Conservation (phyloP, 108 stramenopile genomes). For the Poteriospumella lacustris region DNA sequence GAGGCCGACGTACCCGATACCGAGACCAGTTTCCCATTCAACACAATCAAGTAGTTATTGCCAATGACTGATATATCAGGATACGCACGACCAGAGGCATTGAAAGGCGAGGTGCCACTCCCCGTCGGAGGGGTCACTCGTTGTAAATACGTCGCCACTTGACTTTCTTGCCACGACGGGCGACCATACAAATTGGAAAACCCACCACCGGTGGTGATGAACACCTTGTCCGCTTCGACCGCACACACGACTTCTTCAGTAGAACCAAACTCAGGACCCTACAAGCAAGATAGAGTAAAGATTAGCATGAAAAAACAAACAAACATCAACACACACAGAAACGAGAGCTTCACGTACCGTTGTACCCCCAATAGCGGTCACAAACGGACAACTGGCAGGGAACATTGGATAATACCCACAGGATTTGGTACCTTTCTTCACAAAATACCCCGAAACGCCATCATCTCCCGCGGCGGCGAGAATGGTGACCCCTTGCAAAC, state of each 20-base stretch:
- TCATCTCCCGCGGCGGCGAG: background rate
- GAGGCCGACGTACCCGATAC: slow-evolving; percentile 39
- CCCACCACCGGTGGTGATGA: slow-evolving; percentile 20
- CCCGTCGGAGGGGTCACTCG: background rate
- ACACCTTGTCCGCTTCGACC: background rate
- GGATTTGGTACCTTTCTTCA: too few species aligned
- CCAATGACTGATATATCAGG: slow-evolving; percentile 41
- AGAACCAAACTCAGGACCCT: background rate
- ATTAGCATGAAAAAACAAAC: too few species aligned
- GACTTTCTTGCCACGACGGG: slow-evolving; percentile 31
- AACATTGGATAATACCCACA: slow-evolving; percentile 15
- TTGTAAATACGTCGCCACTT: slow-evolving; percentile 11
- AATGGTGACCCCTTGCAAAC: slow-evolving; percentile 6
- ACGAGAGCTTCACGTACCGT: too few species aligned
- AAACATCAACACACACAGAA: too few species aligned
- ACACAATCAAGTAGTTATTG: slow-evolving; percentile 22
- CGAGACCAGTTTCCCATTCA: background rate
- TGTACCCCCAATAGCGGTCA: slow-evolving; percentile 40
- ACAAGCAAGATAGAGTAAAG: too few species aligned
- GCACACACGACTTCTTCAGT: background rate
- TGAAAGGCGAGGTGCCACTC: slow-evolving; percentile 1
- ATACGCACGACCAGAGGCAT: slow-evolving; percentile 36
- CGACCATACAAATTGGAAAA: slow-evolving; percentile 24
- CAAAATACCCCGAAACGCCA: background rate
- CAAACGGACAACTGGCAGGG: slow-evolving; percentile 36